Evolutionary conservation across 495 filamentous ascomycete genomes (phyloP).

Genomic region (Aspergillus carlsbadensis): DNA sequence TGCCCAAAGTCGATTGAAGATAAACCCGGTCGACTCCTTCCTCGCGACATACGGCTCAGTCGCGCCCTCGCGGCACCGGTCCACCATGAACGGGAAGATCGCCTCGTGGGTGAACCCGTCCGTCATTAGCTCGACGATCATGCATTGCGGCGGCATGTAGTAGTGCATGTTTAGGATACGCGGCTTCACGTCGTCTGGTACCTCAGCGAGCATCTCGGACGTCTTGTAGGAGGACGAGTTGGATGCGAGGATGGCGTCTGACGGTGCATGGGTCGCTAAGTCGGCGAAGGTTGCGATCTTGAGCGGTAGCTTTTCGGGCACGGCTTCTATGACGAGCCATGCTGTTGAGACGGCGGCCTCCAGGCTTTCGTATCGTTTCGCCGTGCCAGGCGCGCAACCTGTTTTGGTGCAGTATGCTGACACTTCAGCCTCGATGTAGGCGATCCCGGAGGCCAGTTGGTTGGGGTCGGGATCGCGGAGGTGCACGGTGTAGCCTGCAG

Average conservation of each 20-base stretch:
- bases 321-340: constrained; percentile 53
- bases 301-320: constrained; percentile 51
- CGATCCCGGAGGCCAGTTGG: constrained; percentile 31
- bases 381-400: constrained; percentile 24
- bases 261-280: constrained; percentile 39
- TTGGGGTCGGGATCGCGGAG: constrained; percentile 42
- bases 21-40: constrained; percentile 49
- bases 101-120: no score
- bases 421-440: constrained; percentile 38
- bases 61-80: no score
- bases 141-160: no score
- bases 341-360: constrained; percentile 36
- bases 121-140: no score
- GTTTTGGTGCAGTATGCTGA: constrained; percentile 34
- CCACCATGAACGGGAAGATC: no score
- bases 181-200: constrained; percentile 27
- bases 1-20: constrained; percentile 54
- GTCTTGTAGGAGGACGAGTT: constrained; percentile 52
- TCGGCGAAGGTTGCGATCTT: constrained; percentile 51
- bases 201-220: constrained; percentile 42
- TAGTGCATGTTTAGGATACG: no score
- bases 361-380: constrained; percentile 2
- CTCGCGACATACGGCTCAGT: constrained; percentile 39
- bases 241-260: constrained; percentile 51
- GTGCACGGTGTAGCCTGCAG: constrained; percentile 40